Percentiles rank a stretch among this genome's conserved stretches.
Evolutionary conservation across 169 alveolate genomes (phyloP).

Genomic region (Plasmodium cynomolgi): DNA sequence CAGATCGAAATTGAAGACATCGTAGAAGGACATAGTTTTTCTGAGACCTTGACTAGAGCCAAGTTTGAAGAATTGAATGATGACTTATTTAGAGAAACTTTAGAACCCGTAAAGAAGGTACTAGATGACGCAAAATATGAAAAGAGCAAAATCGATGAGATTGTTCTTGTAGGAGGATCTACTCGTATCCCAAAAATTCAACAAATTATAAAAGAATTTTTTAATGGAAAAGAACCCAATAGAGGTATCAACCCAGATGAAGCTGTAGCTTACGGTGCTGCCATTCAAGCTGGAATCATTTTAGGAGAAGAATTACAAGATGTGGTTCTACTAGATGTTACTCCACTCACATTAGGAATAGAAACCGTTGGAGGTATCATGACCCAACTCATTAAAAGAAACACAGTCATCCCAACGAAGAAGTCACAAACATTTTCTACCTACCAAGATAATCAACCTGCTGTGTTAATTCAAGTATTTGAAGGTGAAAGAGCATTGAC

Average conservation of each 20-base stretch:
- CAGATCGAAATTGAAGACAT: conserved; percentile 93
- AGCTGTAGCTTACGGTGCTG: conserved; percentile 98
- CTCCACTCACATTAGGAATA: conserved; percentile 95
- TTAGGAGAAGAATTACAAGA: conserved; percentile 95
- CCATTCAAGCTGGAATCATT: conserved; percentile 96
- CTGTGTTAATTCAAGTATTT: conserved; percentile 96
- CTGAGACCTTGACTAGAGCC: conserved; percentile 95
- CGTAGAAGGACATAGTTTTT: conserved; percentile 92
- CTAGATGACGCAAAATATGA: conserved; percentile 92
- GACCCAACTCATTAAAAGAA: conserved; percentile 96
- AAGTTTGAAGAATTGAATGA: conserved; percentile 94
- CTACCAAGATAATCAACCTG: conserved; percentile 95
- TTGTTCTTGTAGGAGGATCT: conserved; percentile 97
- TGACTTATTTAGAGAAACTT: conserved; percentile 92
- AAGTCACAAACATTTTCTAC: conserved; percentile 98
- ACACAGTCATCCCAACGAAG: conserved; percentile 97
- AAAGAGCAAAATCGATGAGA: conserved; percentile 94
- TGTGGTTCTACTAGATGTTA: conserved; percentile 95
- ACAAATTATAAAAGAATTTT: conserved; percentile 93
- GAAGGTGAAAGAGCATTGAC: conserved; percentile 98
- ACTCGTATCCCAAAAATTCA: conserved; percentile 96
- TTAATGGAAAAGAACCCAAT: conserved; percentile 94
- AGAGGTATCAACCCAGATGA: conserved; percentile 95
- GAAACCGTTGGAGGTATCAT: conserved; percentile 86
- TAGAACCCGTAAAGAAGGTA: conserved; percentile 94